These are phyloP conservation scores for Tulasnella sp. DNA, from an alignment of 768 basidiomycete genomes.

Conservation along the genomic window DNA sequence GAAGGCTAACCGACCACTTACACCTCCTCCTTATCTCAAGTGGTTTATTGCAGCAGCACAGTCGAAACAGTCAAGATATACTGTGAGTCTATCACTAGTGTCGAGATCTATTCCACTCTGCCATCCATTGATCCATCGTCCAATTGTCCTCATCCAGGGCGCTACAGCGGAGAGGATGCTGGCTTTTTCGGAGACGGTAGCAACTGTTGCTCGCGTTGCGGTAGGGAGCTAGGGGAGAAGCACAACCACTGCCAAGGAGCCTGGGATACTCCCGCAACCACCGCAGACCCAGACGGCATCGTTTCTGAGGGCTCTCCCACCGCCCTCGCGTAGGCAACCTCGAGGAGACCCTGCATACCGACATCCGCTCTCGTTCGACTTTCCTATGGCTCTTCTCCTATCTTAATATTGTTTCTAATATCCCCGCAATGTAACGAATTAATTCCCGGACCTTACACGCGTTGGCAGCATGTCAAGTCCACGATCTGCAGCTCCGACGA, in stretches of 20 bases:
- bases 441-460: too few relatives aligned
- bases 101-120: neutral
- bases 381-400: neutral
- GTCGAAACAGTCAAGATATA: neutral
- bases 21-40: neutral
- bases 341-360: neutral
- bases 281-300: neutral
- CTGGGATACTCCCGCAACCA: neutral
- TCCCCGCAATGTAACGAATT: neutral
- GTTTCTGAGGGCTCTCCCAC: neutral
- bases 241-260: neutral
- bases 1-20: neutral
- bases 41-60: neutral
- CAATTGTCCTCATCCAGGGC: neutral
- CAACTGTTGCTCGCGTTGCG: neutral
- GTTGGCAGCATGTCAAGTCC: neutral
- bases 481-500: neutral
- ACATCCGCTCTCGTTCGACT: neutral
- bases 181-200: neutral
- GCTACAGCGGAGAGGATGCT: neutral
- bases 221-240: neutral
- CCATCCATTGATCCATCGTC: too few relatives aligned
- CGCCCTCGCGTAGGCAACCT: neutral
- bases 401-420: neutral
- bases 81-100: neutral